Evolutionary conservation across 352 stramenopile species (phyloP).

Genomic region (Pythium pyrilobum): DNA sequence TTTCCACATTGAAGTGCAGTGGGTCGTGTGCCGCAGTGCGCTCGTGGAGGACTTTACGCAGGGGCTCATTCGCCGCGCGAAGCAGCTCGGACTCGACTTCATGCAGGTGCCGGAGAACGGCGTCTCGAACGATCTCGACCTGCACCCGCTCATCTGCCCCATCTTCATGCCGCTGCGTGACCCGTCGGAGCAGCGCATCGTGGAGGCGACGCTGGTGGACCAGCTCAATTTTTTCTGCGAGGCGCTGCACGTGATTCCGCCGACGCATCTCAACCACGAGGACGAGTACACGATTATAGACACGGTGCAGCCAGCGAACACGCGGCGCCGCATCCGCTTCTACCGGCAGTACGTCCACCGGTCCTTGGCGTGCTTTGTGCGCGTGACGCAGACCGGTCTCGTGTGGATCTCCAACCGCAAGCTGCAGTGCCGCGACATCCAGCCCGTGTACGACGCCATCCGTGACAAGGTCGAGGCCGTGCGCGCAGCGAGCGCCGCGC

Average conservation of each 20-base stretch:
- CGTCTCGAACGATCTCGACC: constrained; percentile 69
- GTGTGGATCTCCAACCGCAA: constrained; percentile 84
- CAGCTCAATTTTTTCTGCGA: constrained; percentile 72
- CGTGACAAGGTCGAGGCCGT: constrained; percentile 45
- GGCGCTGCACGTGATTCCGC: constrained; percentile 53
- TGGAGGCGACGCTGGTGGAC: constrained; percentile 58
- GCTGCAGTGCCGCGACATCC: constrained; percentile 56
- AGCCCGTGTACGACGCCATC: constrained; percentile 64
- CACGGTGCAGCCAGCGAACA: constrained; percentile 18
- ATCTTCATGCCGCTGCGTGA: constrained; percentile 64
- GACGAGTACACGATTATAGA: constrained; percentile 42
- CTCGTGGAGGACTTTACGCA: constrained; percentile 80
- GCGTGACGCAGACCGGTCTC: constrained; percentile 67
- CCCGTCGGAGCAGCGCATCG: constrained; percentile 35
- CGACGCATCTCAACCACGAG: constrained; percentile 46
- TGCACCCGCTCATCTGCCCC: constrained; percentile 71
- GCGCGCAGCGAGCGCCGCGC: constrained; percentile 28
- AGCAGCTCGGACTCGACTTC: constrained; percentile 71
- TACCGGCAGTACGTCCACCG: constrained; percentile 71
- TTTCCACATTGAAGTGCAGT: constrained; percentile 84
- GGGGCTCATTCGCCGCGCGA: constrained; percentile 57
- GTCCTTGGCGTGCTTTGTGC: constrained; percentile 57
- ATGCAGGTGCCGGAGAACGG: constrained; percentile 71
- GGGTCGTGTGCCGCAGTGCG: constrained; percentile 77
- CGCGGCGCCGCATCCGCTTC: constrained; percentile 35